A percentile compares a stretch with the other conserved stretches of the same genome.
These are phyloP conservation scores for Candida mesenterica DNA, from an alignment of 1,139 yeast species.

Conservation along the genomic window DNA sequence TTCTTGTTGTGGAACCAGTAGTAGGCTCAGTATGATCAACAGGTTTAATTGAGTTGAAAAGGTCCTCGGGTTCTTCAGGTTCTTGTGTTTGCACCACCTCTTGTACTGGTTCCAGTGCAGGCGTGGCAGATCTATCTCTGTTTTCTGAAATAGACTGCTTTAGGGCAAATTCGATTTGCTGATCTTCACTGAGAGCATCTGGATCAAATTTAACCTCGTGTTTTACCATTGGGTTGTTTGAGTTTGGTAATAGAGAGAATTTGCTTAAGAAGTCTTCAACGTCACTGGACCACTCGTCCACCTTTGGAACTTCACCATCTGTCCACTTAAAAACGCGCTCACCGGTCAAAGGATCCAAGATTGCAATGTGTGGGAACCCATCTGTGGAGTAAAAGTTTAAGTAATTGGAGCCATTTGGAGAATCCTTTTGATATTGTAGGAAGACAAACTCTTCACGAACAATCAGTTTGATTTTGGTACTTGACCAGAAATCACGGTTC, in stretches of 20 bases:
- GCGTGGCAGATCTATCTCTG: constrained; percentile 11
- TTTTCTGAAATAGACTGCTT: constrained; percentile 53
- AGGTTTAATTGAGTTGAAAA: constrained; percentile 48
- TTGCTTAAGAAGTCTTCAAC: constrained; percentile 57
- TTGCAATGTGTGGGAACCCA: constrained; percentile 82
- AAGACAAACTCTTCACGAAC: constrained; percentile 73
- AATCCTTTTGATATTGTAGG: constrained; percentile 76
- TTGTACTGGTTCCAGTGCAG: constrained; percentile 1
- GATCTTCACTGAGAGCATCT: constrained; percentile 72
- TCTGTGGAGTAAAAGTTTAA: constrained; percentile 65
- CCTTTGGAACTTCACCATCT: constrained; percentile 56
- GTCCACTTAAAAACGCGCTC: constrained; percentile 78
- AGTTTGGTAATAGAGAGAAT: constrained; percentile 64
- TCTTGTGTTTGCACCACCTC: constrained; percentile 7
- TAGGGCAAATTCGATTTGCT: constrained; percentile 78
- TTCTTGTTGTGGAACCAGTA: constrained; percentile 64
- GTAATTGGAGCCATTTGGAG: constrained; percentile 71
- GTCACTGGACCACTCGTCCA: constrained; percentile 58
- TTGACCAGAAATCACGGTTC: constrained; percentile 93
- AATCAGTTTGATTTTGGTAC: constrained; percentile 58
- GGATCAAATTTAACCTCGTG: constrained; percentile 58
- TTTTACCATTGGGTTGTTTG: constrained; percentile 65
- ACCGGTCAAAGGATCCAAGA: constrained; percentile 93
- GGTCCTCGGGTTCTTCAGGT: constrained; percentile 13
- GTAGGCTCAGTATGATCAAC: constrained; percentile 60